These are phyloP conservation scores for Arabidopsis hybrid DNA, from an alignment of 441 rosid genomes.

Conservation along the genomic window DNA sequence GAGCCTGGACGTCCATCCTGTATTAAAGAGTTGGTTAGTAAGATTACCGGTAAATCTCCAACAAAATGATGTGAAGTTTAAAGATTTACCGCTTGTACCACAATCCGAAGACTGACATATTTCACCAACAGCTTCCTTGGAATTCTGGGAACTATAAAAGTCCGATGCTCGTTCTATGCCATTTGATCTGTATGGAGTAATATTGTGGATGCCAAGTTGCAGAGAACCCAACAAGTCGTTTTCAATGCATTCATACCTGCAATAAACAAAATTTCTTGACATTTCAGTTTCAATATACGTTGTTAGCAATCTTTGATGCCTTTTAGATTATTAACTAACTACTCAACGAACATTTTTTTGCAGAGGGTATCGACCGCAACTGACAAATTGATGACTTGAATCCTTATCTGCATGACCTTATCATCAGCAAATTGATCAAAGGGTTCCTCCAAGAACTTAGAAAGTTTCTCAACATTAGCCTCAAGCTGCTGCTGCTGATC, in stretches of 20 bases:
- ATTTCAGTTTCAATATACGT: neutral
- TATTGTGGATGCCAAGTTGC: slow-evolving; percentile 49
- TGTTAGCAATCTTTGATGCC: neutral
- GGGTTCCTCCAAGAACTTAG: slow-evolving; percentile 61
- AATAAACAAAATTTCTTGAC: neutral
- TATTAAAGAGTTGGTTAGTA: neutral
- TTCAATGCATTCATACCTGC: slow-evolving; percentile 74
- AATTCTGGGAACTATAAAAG: slow-evolving; percentile 16
- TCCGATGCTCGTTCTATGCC: slow-evolving; percentile 58
- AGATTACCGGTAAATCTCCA: neutral
- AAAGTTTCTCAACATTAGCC: slow-evolving; percentile 73
- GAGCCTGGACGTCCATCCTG: neutral
- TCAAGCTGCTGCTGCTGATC: slow-evolving; percentile 84
- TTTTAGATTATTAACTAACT: neutral
- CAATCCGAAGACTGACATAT: slow-evolving; percentile 20
- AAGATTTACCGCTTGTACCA: slow-evolving; percentile 33
- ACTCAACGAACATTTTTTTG: slow-evolving; percentile 60
- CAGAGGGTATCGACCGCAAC: slow-evolving; percentile 65
- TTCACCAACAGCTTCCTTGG: slow-evolving; percentile 23
- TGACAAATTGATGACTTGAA: slow-evolving; percentile 56
- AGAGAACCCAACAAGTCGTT: slow-evolving; percentile 72
- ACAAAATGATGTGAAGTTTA: neutral
- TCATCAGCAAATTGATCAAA: slow-evolving; percentile 53
- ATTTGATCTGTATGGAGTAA: slow-evolving; percentile 61
- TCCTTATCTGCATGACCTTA: slow-evolving; percentile 50